A percentile compares a stretch with the other conserved stretches of the same genome.
phyloP scores from a whole-genome alignment of 352 stramenopile species.

The Pythium pectinolyticum region DNA sequence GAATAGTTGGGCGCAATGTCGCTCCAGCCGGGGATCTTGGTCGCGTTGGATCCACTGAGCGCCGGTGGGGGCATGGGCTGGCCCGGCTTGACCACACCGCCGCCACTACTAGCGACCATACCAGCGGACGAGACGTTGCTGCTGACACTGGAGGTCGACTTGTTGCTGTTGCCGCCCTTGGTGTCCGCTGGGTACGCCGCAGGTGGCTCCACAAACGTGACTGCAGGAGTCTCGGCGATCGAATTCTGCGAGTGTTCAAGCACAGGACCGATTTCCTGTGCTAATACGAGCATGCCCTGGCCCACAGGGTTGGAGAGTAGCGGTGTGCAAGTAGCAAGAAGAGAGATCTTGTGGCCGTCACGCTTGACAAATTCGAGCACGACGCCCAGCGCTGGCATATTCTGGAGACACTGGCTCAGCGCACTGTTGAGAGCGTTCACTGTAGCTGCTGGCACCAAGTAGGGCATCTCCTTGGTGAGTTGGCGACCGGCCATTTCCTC shows the following conservation, averaged over 20 bases:
- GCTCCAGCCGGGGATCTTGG: conserved; percentile 77
- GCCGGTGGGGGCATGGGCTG: conserved; percentile 1
- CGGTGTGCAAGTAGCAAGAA: conserved; percentile 72
- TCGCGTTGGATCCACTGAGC: conserved; percentile 53
- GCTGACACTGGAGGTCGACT: conserved; percentile 14
- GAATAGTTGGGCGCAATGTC: conserved; percentile 83
- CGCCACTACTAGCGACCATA: conserved; percentile 8
- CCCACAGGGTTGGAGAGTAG: conserved; percentile 74
- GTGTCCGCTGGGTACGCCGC: conserved; percentile 6
- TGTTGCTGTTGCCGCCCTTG: conserved; percentile 7
- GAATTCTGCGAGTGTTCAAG: conserved; percentile 21
- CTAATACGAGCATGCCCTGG: conserved; percentile 79
- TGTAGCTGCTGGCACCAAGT: conserved; percentile 60
- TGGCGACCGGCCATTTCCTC: conserved; percentile 81
- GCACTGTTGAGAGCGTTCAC: conserved; percentile 55
- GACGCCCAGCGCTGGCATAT: conserved; percentile 45
- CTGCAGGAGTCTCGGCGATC: conserved; percentile 53
- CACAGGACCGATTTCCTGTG: conserved; percentile 61
- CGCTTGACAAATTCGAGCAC: conserved; percentile 62
- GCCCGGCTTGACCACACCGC: background rate
- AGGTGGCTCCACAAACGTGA: conserved; percentile 34
- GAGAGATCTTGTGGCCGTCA: conserved; percentile 57
- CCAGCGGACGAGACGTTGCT: conserved; percentile 18
- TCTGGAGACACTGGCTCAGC: conserved; percentile 60
- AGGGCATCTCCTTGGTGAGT: conserved; percentile 66